Percentiles rank a stretch among this genome's conserved stretches.
Conservation (phyloP, 2,329 filamentous ascomycete species). For the Hymenoscyphus infarciens region DNA sequence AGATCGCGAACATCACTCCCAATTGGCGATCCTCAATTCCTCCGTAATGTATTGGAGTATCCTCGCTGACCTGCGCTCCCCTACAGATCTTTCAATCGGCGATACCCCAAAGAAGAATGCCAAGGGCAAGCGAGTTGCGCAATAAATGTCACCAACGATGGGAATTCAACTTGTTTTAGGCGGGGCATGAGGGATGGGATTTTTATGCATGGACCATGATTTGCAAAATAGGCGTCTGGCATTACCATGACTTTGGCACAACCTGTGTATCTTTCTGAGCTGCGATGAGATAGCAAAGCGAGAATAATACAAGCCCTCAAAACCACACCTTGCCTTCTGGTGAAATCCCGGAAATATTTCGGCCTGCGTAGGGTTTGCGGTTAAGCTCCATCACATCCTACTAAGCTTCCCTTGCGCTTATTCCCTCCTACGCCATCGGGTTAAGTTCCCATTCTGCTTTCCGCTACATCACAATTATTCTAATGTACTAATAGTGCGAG, state of each 20-base stretch:
- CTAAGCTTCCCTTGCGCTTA: too few species aligned
- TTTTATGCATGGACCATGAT: slow-evolving; percentile 2
- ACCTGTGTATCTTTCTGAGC: not conserved
- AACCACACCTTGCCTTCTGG: not conserved
- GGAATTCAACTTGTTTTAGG: slow-evolving; percentile 1
- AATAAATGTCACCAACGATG: slow-evolving; percentile 20
- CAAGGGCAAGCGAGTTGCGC: slow-evolving; percentile 36
- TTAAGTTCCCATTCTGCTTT: too few species aligned
- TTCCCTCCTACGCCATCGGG: too few species aligned
- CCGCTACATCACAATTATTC: too few species aligned
- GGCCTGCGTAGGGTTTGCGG: too few species aligned
- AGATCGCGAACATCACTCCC: not conserved
- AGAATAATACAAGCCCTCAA: slow-evolving; percentile 7
- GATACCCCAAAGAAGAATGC: slow-evolving; percentile 61
- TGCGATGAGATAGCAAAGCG: slow-evolving; percentile 4
- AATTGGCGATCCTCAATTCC: not conserved
- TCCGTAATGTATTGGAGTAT: too few species aligned
- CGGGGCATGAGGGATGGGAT: not conserved
- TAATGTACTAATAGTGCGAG: too few species aligned
- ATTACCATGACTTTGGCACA: not conserved
- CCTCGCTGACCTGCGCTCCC: slow-evolving; percentile 13
- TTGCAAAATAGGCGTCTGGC: slow-evolving; percentile 7
- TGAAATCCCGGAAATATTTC: not conserved
- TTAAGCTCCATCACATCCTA: too few species aligned
- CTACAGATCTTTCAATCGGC: slow-evolving; percentile 53